phyloP scores from a whole-genome alignment of 441 rosid genomes.

The Erodium chrysanthum region DNA sequence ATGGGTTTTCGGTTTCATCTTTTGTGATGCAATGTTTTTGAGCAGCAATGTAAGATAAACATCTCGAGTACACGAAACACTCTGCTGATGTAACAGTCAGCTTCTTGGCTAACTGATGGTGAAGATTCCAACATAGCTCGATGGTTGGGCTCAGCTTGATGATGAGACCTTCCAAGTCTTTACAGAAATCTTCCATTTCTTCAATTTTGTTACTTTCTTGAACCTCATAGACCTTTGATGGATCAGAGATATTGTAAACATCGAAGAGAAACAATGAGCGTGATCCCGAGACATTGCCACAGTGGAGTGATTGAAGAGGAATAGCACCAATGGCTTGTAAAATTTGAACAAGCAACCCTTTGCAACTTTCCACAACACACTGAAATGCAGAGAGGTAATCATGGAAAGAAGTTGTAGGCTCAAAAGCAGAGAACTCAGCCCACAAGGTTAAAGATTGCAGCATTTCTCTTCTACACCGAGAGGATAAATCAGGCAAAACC shows the following conservation, averaged over 20 bases:
- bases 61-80: constrained; percentile 48
- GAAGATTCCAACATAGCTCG: constrained; percentile 61
- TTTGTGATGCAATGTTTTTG: constrained; percentile 31
- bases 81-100: constrained; percentile 45
- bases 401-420: constrained; percentile 51
- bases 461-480: constrained; percentile 38
- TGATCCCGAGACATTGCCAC: constrained; percentile 23
- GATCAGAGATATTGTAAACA: constrained; percentile 19
- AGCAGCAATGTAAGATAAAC: constrained; percentile 37
- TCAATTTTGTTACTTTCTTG: constrained; percentile 23
- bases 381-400: constrained; percentile 69
- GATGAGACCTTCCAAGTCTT: constrained; percentile 41
- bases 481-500: constrained; percentile 54
- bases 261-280: constrained; percentile 45
- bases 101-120: constrained; percentile 49
- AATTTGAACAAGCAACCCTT: constrained; percentile 36
- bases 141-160: constrained; percentile 42
- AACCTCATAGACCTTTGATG: constrained; percentile 28
- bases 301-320: constrained; percentile 32
- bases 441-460: constrained; percentile 50
- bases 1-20: constrained; percentile 25
- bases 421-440: constrained; percentile 53
- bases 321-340: constrained; percentile 34
- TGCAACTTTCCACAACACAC: constrained; percentile 49
- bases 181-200: constrained; percentile 45